A percentile compares a stretch with the other conserved stretches of the same genome.
Evolutionary conservation across 768 basidiomycete genomes (phyloP).

Genomic region (Hortiboletus campestris): DNA sequence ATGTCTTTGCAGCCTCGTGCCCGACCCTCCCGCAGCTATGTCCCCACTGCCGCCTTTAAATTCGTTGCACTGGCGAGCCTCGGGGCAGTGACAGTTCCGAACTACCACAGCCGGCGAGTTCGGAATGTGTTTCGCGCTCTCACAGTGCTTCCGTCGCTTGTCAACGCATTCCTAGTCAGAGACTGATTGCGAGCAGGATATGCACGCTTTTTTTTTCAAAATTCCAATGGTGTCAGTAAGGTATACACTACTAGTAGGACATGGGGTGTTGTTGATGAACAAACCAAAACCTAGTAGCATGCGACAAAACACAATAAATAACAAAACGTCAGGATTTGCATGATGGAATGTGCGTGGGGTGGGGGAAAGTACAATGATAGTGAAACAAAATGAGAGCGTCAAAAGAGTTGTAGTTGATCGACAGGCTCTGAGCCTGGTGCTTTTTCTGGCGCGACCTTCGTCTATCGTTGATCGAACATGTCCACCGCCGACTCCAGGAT

Average conservation of each 20-base stretch:
- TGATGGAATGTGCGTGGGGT: conserved; percentile 13
- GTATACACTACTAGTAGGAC: conserved; percentile 1
- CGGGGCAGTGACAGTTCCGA: too few relatives aligned
- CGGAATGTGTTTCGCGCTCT: too few relatives aligned
- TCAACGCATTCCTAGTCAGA: too few relatives aligned
- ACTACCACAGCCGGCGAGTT: too few relatives aligned
- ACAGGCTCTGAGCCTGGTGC: neutral
- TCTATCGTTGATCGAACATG: conserved; percentile 39
- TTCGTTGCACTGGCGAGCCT: too few relatives aligned
- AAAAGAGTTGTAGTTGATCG: neutral
- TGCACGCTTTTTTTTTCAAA: neutral
- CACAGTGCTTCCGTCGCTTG: too few relatives aligned
- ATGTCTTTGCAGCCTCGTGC: too few relatives aligned
- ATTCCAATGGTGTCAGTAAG: neutral
- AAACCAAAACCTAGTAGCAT: conserved; percentile 2
- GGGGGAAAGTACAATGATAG: conserved; percentile 16
- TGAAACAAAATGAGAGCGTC: conserved; percentile 1
- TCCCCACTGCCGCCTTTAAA: too few relatives aligned
- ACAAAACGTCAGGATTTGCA: conserved; percentile 7
- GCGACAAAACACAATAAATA: conserved; percentile 8
- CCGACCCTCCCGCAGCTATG: too few relatives aligned
- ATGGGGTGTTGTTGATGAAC: neutral
- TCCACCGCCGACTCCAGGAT: conserved; percentile 69
- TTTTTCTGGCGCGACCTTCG: neutral
- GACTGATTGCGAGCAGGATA: neutral